Evolutionary conservation across 495 filamentous ascomycete genomes (phyloP).

Genomic region (Evernia prunastri): DNA sequence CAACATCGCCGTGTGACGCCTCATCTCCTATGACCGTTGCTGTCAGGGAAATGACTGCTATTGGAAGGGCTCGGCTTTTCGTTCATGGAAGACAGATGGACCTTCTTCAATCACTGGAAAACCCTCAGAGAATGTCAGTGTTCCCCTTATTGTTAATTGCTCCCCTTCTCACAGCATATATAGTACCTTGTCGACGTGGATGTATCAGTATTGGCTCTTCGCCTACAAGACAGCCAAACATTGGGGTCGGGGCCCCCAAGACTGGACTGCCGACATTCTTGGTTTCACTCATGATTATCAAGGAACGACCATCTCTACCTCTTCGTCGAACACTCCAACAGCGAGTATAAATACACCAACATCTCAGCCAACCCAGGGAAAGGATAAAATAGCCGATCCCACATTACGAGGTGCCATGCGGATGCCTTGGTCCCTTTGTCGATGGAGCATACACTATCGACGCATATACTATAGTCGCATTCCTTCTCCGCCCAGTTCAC

Average conservation of each 20-base stretch:
- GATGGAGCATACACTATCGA: constrained; percentile 30
- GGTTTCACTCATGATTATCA: constrained; percentile 23
- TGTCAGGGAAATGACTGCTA: constrained; percentile 27
- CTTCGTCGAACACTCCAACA: constrained; percentile 8
- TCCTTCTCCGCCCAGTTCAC: constrained; percentile 14
- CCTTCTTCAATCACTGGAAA: constrained; percentile 28
- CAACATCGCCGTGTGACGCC: constrained; percentile 27
- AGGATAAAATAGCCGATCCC: not conserved
- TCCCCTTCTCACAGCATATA: constrained; percentile 4
- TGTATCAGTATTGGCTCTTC: constrained; percentile 41
- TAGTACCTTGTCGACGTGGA: constrained; percentile 29
- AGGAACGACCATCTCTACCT: constrained; percentile 6
- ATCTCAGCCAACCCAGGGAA: constrained; percentile 4
- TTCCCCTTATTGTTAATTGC: not conserved
- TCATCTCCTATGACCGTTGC: constrained; percentile 29
- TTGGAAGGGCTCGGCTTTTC: constrained; percentile 32
- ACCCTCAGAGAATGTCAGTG: constrained; percentile 27
- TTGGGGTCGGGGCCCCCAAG: constrained; percentile 37
- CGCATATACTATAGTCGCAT: not conserved
- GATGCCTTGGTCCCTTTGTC: constrained; percentile 26
- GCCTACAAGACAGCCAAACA: constrained; percentile 39
- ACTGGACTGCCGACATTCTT: constrained; percentile 31
- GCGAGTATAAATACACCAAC: constrained; percentile 9
- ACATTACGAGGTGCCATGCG: not conserved
- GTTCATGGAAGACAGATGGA: constrained; percentile 30